Evolutionary conservation across 225 moss, liverwort and hornwort species (phyloP), one percentile per base, ranked within the genome.

Genomic region (Climacium dendroides): DNA sequence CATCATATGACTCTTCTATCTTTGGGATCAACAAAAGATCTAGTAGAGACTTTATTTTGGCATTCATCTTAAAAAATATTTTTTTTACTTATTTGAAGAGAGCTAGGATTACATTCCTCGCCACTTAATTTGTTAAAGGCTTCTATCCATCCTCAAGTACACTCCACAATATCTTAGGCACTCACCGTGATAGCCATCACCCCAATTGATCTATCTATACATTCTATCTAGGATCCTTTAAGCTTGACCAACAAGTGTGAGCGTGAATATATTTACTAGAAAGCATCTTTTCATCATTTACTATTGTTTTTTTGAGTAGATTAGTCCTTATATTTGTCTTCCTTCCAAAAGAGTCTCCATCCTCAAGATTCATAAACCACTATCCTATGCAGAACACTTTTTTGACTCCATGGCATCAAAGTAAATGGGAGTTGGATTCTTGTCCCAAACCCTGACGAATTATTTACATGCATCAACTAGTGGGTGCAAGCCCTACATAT

Each of bases 151-250:
- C n/a, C 3, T 65, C 0, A 0, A 20, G 19, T 7, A 1, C 65
- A 65, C n/a, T 65, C 4, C 0, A 6, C 4, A 19, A 5, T 35
- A 65, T 35, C 10, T 3, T 35, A 19, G 19, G 35, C 35, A 65
- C 10, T 35, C 3, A 19, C 3, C 19, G 3, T 10, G 1, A 10
- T 19, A 65, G 65, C 0, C 3, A 4, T 35, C 9, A 65, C 1
- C 11, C 6, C 4, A 19, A 0, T 32, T 63, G 32, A 63, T 63
- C 32, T 63, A 63, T 18, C 18, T 1, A 1, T 0, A 0, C 1
- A 1, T 63, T 63, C 2, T 63, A 8, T 32, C 5, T 16, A 63
- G 5, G 23, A 30, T 17, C 32, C 8, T 63, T 4, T 30, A 32
- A 63, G 8, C 15, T 65, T 4, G 8, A 61, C 0, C 3, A 1